Evolutionary conservation across 352 stramenopile genomes (phyloP), one percentile per base, ranked within the genome.

Genomic region (Pythium phragmiticola): DNA sequence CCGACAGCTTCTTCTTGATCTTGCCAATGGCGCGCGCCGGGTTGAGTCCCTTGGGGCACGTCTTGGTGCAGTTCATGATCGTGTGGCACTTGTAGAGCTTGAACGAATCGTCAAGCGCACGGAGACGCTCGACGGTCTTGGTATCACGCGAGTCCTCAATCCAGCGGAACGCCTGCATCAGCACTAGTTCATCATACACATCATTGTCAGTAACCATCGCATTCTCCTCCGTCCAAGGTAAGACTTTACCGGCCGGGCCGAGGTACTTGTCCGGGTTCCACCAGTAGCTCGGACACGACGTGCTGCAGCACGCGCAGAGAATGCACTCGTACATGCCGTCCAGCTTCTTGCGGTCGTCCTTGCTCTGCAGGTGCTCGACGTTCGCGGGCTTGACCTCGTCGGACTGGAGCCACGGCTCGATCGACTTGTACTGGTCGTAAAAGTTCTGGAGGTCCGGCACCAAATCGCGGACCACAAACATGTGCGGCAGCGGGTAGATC

Each of bases 311-410:
- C 23, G 97, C 97, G 78, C 98, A 99, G 19, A 99, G 86, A 67
- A 99, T 99, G 80, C 97, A 99, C 85, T 99, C 98, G 79, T 99
- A 99, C 97, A 99, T 99, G 65, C 98, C 97, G 76, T 99, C 98
- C 9, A 99, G 83, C 77, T 99, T 99, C 84, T 98, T 98, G 60
- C 98, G 90, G 84, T 99, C 98, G 57, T 98, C 90, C 56, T 96
- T 95, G 53, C 84, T 95, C 73, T 95, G 85, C 49, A 94, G 57
- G 73, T 94, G 84, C 73, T 96, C 86, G 36, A 89, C 76, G 63
- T 97, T 97, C 42, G 85, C 72, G 14, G 88, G 72, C 65, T 97
- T 97, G 26, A 87, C 76, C 59, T 89, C 79, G 61, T 95, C 87
- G 69, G 90, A 97, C 77, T 99, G 95, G 57, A 99, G 90, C 97